A percentile compares a stretch with the other conserved stretches of the same genome.
Conservation (phyloP, 352 stramenopile genomes). For the Phytophthora agathidicida region DNA sequence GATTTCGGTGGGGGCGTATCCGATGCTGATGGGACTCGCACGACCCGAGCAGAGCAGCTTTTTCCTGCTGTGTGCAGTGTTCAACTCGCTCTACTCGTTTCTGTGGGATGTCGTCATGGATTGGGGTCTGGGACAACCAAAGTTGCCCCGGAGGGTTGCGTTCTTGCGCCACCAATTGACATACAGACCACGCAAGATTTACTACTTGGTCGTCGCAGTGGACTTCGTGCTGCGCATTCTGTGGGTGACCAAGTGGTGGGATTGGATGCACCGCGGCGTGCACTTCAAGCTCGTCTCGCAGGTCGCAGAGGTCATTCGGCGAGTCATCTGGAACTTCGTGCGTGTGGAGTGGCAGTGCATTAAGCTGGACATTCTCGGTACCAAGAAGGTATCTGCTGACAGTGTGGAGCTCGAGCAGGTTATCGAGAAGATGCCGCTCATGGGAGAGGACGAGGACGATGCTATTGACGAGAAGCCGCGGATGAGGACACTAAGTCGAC, state of each 20-base stretch:
- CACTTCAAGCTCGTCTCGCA: conserved; percentile 86
- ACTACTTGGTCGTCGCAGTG: conserved; percentile 92
- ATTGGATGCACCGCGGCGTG: conserved; percentile 75
- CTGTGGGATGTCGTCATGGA: conserved; percentile 98
- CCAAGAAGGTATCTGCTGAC: conserved; percentile 64
- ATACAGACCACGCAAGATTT: conserved; percentile 69
- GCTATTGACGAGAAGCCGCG: conserved; percentile 20
- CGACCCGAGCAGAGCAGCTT: conserved; percentile 63
- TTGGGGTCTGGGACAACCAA: conserved; percentile 91
- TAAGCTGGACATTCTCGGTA: conserved; percentile 70
- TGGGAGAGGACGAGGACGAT: conserved; percentile 45
- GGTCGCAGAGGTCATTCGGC: conserved; percentile 92
- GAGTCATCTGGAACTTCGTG: conserved; percentile 94
- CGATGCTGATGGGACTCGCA: conserved; percentile 64
- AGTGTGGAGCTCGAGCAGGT: conserved; percentile 50
- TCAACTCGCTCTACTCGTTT: conserved; percentile 97
- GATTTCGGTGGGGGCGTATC: conserved; percentile 78
- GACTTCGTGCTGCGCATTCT: conserved; percentile 95
- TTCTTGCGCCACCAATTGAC: conserved; percentile 77
- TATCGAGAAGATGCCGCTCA: conserved; percentile 59
- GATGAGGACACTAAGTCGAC: conserved; percentile 22
- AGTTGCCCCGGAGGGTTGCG: conserved; percentile 40
- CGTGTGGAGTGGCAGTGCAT: conserved; percentile 94
- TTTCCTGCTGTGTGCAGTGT: conserved; percentile 81
- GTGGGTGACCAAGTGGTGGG: conserved; percentile 93